Percentiles rank a stretch among this genome's conserved stretches.
Evolutionary conservation across 768 basidiomycete genomes (phyloP).

Genomic region (Lactarius deliciosus): DNA sequence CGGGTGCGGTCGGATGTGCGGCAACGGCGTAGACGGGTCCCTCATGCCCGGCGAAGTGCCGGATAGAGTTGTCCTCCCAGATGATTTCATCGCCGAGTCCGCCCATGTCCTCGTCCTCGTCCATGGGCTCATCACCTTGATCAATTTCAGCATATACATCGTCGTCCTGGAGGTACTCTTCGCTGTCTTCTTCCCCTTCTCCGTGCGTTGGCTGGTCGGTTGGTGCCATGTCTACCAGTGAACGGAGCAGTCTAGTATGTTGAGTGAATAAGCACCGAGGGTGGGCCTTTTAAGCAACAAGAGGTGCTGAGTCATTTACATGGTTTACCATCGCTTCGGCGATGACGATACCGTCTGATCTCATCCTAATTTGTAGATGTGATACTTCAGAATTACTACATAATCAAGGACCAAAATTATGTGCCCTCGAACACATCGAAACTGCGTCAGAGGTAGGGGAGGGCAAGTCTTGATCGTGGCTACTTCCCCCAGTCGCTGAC

Average conservation of each 20-base stretch:
- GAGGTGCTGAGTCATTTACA: constrained; percentile 20
- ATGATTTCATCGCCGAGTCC: constrained; percentile 34
- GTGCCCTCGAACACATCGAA: too few species aligned
- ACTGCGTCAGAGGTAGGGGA: too few species aligned
- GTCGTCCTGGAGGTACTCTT: constrained; percentile 55
- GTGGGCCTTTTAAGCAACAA: constrained; percentile 9
- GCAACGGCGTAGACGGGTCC: constrained; percentile 83
- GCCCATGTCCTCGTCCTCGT: constrained; percentile 49
- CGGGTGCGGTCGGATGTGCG: constrained; percentile 75
- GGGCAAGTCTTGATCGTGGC: too few species aligned
- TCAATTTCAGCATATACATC: constrained; percentile 70
- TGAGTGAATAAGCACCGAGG: background rate
- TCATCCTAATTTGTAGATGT: too few species aligned
- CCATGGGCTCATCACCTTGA: constrained; percentile 70
- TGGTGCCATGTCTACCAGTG: constrained; percentile 15
- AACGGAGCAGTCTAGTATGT: constrained; percentile 4
- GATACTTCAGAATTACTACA: too few species aligned
- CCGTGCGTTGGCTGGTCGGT: constrained; percentile 8
- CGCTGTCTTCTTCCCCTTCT: constrained; percentile 12
- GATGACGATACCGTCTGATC: too few species aligned
- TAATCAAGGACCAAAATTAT: too few species aligned
- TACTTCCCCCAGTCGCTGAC: constrained; percentile 8
- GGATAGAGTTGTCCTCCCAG: constrained; percentile 63
- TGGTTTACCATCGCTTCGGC: too few species aligned
- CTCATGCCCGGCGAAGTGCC: constrained; percentile 64